Base-by-base conservation (phyloP, 306 rosid genomes). In the Geum urbanum region DNA sequence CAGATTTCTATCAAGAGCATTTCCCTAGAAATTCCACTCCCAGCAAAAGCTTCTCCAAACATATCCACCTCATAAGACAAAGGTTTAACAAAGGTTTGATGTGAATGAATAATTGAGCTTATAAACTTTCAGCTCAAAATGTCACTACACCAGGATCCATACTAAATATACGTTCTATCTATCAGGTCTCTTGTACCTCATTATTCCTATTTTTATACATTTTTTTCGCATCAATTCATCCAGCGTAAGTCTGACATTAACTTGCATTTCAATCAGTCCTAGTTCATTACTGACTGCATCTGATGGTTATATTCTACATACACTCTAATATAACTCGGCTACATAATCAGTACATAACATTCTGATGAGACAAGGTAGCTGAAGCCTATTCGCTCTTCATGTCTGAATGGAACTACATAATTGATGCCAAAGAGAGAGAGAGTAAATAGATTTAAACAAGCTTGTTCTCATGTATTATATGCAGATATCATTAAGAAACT, bases 301-400 rank as follows among this genome's bases (percentile, higher is more conserved):
- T 19, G 14, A 18, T 9, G 6, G 9, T 9, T 8, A 54, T 1
- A 3, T 22, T 27, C 16, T 4, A 24, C n/a, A n/a, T n/a, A n/a
- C n/a, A n/a, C n/a, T n/a, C n/a, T n/a, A n/a, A n/a, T n/a, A n/a
- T n/a, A n/a, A n/a, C n/a, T n/a, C n/a, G n/a, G n/a, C n/a, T n/a
- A 27, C 32, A n/a, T 27, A 27, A 27, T 27, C 91, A 14, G 88
- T 88, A 81, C 87, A 90, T 60, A n/a, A n/a, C n/a, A n/a, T 90
- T 90, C 72, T 88, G 95, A 56, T n/a, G 96, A 90, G 68, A 90
- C 87, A 59, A 90, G 85, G 77, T 90, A 88, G 81, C 95, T 90
- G 78, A 90, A 90, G 49, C 95, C 95, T 78, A 88, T 90, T 75
- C 91, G 91, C 80, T 88, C 95, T 41, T 92, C 92, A 62, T 84